Conservation (phyloP, 345 rosid species). For the Bruguiera gymnorhiza region DNA sequence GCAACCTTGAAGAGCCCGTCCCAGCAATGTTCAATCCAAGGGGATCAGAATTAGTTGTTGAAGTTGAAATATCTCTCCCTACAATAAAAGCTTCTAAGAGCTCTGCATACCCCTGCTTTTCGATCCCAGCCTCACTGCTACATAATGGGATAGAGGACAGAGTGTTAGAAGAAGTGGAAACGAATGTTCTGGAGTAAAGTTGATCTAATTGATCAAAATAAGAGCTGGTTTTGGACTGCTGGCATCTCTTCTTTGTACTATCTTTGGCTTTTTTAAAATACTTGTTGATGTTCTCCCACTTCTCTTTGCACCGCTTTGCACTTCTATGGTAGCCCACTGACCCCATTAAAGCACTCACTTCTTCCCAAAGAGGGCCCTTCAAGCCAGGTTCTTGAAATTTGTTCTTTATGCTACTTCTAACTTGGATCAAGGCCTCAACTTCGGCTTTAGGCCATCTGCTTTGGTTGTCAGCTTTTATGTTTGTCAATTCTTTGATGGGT, state of each 20-base stretch:
- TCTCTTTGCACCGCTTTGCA: constrained; percentile 49
- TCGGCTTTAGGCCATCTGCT: constrained; percentile 41
- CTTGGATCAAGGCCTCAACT: constrained; percentile 42
- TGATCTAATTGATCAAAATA: constrained; percentile 43
- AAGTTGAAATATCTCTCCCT: constrained; percentile 9
- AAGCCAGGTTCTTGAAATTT: constrained; percentile 40
- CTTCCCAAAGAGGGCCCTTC: constrained; percentile 46
- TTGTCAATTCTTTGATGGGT: constrained; percentile 13
- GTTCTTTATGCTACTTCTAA: constrained; percentile 29
- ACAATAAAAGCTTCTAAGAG: constrained; percentile 23
- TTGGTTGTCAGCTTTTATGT: constrained; percentile 10
- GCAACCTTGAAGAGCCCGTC: constrained; percentile 15
- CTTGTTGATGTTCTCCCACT: constrained; percentile 53
- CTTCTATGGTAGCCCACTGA: constrained; percentile 43
- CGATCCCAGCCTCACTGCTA: constrained; percentile 7
- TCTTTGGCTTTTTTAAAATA: constrained; percentile 42
- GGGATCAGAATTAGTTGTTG: neutral
- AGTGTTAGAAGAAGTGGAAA: neutral
- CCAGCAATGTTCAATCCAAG: constrained; percentile 13
- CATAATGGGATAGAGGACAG: neutral
- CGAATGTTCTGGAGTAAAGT: constrained; percentile 28
- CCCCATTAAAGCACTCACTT: constrained; percentile 36
- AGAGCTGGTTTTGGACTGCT: constrained; percentile 35
- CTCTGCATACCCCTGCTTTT: constrained; percentile 30
- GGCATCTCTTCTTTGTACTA: constrained; percentile 26